phyloP scores from a whole-genome alignment of 2,329 filamentous ascomycete species.

The Talaromyces marneffei region DNA sequence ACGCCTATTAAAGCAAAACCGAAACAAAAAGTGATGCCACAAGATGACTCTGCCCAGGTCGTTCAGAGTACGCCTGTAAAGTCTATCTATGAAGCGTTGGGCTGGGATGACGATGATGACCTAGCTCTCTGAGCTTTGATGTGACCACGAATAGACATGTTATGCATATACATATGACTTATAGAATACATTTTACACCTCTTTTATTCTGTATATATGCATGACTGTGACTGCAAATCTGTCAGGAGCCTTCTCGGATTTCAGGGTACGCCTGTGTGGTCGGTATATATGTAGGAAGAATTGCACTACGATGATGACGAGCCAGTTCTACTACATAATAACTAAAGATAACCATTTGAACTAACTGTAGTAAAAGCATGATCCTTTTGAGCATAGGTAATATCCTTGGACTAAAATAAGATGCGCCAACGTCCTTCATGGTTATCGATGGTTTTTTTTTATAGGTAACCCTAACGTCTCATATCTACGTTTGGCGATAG shows the following conservation, averaged over 20 bases:
- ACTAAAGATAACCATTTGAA: too few species aligned
- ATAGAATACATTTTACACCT: background rate
- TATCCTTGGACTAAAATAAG: too few species aligned
- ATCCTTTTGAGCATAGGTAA: too few species aligned
- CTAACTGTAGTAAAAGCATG: too few species aligned
- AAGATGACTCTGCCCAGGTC: background rate
- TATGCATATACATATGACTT: background rate
- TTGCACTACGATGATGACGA: constrained; percentile 37
- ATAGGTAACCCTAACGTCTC: too few species aligned
- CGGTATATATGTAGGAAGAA: constrained; percentile 40
- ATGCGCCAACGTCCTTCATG: too few species aligned
- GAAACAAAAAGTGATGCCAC: constrained; percentile 9
- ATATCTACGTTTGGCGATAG: too few species aligned
- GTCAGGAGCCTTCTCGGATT: too few species aligned
- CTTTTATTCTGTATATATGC: too few species aligned
- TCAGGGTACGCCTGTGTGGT: constrained; percentile 33
- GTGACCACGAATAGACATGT: background rate
- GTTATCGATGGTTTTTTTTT: too few species aligned
- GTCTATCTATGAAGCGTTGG: background rate
- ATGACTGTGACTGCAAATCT: too few species aligned
- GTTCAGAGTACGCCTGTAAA: constrained; percentile 27
- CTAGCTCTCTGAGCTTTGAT: background rate
- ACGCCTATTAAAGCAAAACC: constrained; percentile 32
- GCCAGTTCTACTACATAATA: background rate
- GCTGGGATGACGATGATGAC: background rate